phyloP scores from a whole-genome alignment of 2,329 filamentous ascomycete genomes.

The Xylaria sp. region DNA sequence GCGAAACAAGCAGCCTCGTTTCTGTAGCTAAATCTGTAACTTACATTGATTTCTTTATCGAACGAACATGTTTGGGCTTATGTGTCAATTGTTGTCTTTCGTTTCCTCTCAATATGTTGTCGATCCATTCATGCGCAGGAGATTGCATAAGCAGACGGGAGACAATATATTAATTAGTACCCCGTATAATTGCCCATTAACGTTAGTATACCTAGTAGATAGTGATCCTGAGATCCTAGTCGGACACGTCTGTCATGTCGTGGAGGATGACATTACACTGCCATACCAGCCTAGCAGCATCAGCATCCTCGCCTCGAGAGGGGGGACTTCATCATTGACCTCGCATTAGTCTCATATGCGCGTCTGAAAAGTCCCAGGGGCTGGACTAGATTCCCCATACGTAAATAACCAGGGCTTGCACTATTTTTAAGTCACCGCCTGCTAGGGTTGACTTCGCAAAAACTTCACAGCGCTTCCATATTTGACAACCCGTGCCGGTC shows the following conservation, averaged over 20 bases:
- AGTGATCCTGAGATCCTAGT: neutral
- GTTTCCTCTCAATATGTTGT: neutral
- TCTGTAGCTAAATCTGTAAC: neutral
- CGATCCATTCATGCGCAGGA: constrained; percentile 9
- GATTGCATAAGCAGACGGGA: constrained; percentile 10
- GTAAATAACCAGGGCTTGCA: neutral
- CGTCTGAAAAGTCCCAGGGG: neutral
- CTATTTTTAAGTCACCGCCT: neutral
- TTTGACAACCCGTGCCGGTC: neutral
- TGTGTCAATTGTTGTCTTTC: neutral
- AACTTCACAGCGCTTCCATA: neutral
- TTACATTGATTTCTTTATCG: neutral
- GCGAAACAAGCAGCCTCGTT: neutral
- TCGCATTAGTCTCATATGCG: neutral
- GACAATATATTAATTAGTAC: neutral
- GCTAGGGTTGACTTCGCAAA: neutral
- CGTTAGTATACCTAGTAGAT: neutral
- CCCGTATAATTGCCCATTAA: neutral
- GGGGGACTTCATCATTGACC: neutral
- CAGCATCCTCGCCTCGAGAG: neutral
- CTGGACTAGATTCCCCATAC: neutral
- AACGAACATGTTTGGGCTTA: neutral
- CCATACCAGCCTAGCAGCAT: neutral
- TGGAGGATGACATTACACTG: neutral
- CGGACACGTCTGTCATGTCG: neutral